Evolutionary conservation across 208 protist species (phyloP).

Genomic region (Kentomonas sorsogonicus): DNA sequence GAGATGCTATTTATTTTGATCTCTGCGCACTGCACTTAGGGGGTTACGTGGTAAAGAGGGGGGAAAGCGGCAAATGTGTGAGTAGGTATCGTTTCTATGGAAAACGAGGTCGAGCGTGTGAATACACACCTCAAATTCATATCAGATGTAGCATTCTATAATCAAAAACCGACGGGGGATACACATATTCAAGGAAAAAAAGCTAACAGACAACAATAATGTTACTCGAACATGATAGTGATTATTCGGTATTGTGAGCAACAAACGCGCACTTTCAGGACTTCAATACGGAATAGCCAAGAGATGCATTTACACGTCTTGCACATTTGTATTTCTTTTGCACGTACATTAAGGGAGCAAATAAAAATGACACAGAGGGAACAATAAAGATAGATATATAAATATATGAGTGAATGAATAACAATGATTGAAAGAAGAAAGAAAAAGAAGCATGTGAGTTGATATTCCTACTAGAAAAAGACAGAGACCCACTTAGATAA

Average conservation of each 20-base stretch:
- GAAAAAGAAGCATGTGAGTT: constrained; percentile 9
- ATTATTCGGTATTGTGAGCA: no score
- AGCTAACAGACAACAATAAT: not conserved
- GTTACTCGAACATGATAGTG: no score
- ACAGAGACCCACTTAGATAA: constrained; percentile 8
- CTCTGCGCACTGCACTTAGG: not conserved
- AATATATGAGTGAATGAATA: not conserved
- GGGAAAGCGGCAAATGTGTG: no score
- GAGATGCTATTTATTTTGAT: not conserved
- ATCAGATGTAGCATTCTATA: no score
- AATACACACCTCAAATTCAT: no score
- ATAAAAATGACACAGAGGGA: constrained; percentile 9
- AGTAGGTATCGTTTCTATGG: no score
- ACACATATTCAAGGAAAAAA: not conserved
- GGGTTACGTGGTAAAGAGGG: no score
- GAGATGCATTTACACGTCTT: not conserved
- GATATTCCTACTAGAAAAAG: constrained; percentile 6
- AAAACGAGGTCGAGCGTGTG: no score
- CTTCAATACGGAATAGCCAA: no score
- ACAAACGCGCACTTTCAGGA: no score
- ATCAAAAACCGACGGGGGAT: not conserved
- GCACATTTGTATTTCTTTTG: not conserved
- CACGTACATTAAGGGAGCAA: constrained; percentile 4
- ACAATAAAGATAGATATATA: not conserved
- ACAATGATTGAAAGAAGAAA: not conserved